Percentiles rank a stretch among this genome's conserved stretches.
These are phyloP conservation scores for Prunus fruticosa DNA, from an alignment of 306 rosid genomes.

Conservation along the genomic window DNA sequence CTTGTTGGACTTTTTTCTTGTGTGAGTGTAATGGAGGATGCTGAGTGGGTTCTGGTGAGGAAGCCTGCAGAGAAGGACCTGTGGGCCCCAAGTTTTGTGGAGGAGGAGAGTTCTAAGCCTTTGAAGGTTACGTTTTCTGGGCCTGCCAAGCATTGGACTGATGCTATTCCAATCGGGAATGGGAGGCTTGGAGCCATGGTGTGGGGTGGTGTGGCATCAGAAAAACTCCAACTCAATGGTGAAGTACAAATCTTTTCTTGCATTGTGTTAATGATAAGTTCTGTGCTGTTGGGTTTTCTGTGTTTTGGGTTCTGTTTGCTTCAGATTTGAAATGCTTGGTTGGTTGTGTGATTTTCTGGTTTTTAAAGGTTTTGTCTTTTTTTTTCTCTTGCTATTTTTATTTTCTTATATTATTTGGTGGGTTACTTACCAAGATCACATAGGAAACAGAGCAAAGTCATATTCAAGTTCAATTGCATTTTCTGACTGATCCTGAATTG, in stretches of 20 bases:
- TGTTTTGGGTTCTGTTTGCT: neutral
- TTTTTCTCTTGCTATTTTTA: too few species aligned
- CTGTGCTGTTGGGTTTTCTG: neutral
- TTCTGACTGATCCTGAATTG: neutral
- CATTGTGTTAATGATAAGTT: neutral
- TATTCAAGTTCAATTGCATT: neutral
- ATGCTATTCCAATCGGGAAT: conserved; percentile 88
- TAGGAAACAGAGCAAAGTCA: too few species aligned
- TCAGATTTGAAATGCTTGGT: neutral
- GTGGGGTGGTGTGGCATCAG: conserved; percentile 78
- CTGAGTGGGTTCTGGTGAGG: conserved; percentile 47
- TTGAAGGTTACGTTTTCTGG: conserved; percentile 62
- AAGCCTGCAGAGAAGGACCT: conserved; percentile 43
- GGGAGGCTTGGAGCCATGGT: conserved; percentile 95
- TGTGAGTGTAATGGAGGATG: conserved; percentile 37
- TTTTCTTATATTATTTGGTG: too few species aligned
- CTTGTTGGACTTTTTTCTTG: neutral
- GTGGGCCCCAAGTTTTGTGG: conserved; percentile 48
- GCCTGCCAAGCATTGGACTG: conserved; percentile 79
- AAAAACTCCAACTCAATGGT: conserved; percentile 91
- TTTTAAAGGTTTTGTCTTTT: neutral
- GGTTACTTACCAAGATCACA: neutral
- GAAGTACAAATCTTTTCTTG: neutral
- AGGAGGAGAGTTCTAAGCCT: conserved; percentile 40
- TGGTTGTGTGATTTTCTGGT: neutral